These are phyloP conservation scores for Mrakia gelida DNA, from an alignment of 768 basidiomycete species.

Conservation along the genomic window DNA sequence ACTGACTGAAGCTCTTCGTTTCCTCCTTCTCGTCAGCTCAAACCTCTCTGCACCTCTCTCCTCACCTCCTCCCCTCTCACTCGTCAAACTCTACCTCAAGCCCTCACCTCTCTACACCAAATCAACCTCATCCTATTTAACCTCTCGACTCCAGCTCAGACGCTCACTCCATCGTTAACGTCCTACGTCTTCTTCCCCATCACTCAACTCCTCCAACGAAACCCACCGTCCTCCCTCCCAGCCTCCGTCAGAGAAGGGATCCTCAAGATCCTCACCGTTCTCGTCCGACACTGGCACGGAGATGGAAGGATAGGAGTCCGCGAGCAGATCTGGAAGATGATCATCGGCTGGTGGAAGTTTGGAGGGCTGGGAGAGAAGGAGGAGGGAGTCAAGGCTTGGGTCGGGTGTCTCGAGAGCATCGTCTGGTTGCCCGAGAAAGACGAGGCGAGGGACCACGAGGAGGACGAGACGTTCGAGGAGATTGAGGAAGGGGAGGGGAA, in stretches of 20 bases:
- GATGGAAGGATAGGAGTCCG: conserved; percentile 39
- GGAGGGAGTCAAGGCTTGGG: conserved; percentile 22
- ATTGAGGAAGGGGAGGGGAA: not conserved
- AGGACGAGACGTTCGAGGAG: not conserved
- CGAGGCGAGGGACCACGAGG: not conserved
- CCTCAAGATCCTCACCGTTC: conserved; percentile 55
- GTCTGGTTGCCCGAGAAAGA: not conserved
- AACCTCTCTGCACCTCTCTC: conserved; percentile 73
- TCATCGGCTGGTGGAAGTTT: conserved; percentile 30
- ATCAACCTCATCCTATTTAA: conserved; percentile 54
- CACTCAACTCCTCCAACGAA: conserved; percentile 75
- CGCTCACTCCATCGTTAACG: conserved; percentile 59
- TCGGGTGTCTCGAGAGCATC: conserved; percentile 3
- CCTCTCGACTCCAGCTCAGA: conserved; percentile 45
- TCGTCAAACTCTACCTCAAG: conserved; percentile 51
- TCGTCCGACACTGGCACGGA: conserved; percentile 72
- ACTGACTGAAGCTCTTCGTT: too few species aligned
- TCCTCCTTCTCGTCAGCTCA: conserved; percentile 48
- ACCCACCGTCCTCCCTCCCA: conserved; percentile 63
- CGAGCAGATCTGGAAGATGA: conserved; percentile 53
- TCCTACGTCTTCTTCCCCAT: conserved; percentile 85
- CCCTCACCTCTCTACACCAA: conserved; percentile 55
- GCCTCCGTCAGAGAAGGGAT: conserved; percentile 75
- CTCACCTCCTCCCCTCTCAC: conserved; percentile 65
- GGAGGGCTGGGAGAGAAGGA: conserved; percentile 17